Percentiles rank a stretch among this genome's conserved stretches.
Conservation (phyloP, 768 basidiomycete genomes). For the Amanita pseudoporphyria region DNA sequence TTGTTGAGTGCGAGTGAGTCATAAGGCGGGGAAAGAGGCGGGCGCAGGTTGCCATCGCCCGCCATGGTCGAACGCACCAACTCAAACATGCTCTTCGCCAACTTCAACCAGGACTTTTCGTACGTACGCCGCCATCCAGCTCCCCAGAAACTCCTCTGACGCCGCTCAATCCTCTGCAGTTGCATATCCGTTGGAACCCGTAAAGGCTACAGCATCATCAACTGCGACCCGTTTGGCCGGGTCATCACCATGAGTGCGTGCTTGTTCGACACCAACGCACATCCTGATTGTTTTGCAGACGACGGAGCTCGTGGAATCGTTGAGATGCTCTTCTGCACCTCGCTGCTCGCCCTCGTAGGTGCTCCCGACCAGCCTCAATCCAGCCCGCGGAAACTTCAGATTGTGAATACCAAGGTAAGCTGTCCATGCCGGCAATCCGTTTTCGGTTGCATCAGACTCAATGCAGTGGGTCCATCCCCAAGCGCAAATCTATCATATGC, state of each 20-base stretch:
- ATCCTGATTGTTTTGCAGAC: constrained; percentile 32
- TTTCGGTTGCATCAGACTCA: constrained; percentile 4
- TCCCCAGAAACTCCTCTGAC: neutral
- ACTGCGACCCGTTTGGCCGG: constrained; percentile 95
- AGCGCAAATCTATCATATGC: constrained; percentile 99
- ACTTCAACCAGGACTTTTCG: constrained; percentile 99
- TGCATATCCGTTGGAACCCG: constrained; percentile 93
- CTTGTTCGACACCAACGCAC: neutral
- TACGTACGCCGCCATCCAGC: constrained; percentile 27
- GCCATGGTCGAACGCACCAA: constrained; percentile 32
- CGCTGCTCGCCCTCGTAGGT: constrained; percentile 92
- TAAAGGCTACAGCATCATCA: constrained; percentile 94
- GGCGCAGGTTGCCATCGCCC: neutral
- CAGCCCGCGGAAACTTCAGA: constrained; percentile 90
- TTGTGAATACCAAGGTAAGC: constrained; percentile 92
- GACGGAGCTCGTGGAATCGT: constrained; percentile 95
- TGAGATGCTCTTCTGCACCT: constrained; percentile 99
- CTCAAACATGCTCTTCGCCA: constrained; percentile 66
- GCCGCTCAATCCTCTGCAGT: constrained; percentile 25
- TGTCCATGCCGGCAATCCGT: constrained; percentile 10
- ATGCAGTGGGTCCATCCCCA: constrained; percentile 1
- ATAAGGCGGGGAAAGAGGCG: too few relatives aligned
- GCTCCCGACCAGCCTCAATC: constrained; percentile 88
- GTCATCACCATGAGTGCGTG: constrained; percentile 90
- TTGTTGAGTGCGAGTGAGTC: neutral